Conservation (phyloP, 352 stramenopile species). For the Phytophthora podocarpi region DNA sequence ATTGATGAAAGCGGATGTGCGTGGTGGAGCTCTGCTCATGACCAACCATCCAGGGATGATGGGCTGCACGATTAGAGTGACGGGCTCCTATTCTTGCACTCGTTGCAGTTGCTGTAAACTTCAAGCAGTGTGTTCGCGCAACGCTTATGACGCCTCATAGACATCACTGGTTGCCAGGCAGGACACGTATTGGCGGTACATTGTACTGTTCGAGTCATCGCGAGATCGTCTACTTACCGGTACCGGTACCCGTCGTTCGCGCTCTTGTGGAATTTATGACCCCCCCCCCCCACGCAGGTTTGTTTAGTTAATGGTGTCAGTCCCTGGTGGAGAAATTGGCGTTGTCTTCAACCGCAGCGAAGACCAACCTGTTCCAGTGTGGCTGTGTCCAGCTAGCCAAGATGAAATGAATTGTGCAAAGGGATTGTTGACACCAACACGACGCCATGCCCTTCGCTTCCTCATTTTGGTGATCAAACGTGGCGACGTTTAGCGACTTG, state of each 20-base stretch:
- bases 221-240: conserved; percentile 12
- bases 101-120: conserved; percentile 22
- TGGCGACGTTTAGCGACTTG: too few relatives aligned
- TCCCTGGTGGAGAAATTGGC: not conserved
- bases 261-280: not conserved
- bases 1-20: too few relatives aligned
- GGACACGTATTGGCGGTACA: conserved; percentile 3
- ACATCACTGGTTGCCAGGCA: conserved; percentile 18
- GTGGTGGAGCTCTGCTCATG: too few relatives aligned
- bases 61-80: conserved; percentile 28
- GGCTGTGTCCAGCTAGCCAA: not conserved
- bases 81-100: conserved; percentile 17
- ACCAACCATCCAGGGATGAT: conserved; percentile 24
- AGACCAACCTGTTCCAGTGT: not conserved
- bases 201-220: too few relatives aligned
- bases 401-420: too few relatives aligned
- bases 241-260: not conserved
- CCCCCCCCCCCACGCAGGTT: too few relatives aligned
- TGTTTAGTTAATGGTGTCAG: too few relatives aligned
- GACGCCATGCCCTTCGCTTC: too few relatives aligned
- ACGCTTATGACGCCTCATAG: conserved; percentile 11
- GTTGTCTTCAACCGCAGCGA: not conserved
- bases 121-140: conserved; percentile 19
- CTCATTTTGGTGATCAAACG: too few relatives aligned
- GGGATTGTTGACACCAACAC: too few relatives aligned